Evolutionary conservation across 2,329 filamentous ascomycete species (phyloP).

Genomic region (Cordyceps javanica): DNA sequence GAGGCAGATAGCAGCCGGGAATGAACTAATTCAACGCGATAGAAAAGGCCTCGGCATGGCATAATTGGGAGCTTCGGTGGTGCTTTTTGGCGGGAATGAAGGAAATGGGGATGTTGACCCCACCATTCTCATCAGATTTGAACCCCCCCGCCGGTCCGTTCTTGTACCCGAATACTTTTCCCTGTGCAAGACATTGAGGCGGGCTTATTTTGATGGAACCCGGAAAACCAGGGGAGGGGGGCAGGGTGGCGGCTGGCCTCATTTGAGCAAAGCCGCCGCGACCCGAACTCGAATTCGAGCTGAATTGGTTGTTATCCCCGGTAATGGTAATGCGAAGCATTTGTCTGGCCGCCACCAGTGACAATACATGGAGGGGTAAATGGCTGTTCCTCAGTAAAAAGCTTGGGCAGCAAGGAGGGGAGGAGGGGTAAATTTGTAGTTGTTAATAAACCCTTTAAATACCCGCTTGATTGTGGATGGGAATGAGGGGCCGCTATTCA

Average conservation of each 20-base stretch:
- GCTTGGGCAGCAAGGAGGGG: too few relatives aligned
- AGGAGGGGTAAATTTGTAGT: neutral
- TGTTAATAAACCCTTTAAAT: too few relatives aligned
- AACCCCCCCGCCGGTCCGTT: neutral
- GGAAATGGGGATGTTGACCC: neutral
- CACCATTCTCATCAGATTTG: neutral
- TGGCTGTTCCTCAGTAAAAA: too few relatives aligned
- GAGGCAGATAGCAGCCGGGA: slow-evolving; percentile 7
- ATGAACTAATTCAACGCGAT: slow-evolving; percentile 7
- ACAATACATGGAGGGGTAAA: neutral
- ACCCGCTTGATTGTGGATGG: neutral
- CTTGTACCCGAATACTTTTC: neutral
- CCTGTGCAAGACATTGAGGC: too few relatives aligned
- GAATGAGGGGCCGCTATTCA: neutral
- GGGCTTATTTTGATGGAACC: neutral
- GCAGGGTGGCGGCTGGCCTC: neutral
- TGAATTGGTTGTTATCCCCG: neutral
- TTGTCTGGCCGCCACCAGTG: neutral
- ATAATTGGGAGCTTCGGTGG: neutral
- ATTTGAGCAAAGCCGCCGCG: neutral
- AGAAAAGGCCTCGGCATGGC: neutral
- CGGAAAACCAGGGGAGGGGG: too few relatives aligned
- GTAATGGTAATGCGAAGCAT: neutral
- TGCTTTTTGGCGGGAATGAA: neutral
- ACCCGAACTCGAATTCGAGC: slow-evolving; percentile 5